phyloP scores from a whole-genome alignment of 2,329 filamentous ascomycete genomes.

The Periconia sp. region DNA sequence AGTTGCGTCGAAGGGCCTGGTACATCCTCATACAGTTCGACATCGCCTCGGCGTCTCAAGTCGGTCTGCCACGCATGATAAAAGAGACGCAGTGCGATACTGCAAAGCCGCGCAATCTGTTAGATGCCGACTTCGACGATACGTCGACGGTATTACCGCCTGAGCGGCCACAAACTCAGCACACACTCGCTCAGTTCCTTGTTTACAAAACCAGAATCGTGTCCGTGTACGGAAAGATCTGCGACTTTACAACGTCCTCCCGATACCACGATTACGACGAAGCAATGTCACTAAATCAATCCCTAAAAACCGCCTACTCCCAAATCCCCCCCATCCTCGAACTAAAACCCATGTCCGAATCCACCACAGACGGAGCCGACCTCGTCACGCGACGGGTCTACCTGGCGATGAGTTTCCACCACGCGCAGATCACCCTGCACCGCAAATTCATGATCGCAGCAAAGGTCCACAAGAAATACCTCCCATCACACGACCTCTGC shows the following conservation, averaged over 20 bases:
- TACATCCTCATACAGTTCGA: constrained; percentile 29
- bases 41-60: constrained; percentile 26
- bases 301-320: too few relatives aligned
- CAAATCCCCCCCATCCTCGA: too few relatives aligned
- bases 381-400: too few relatives aligned
- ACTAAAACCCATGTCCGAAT: too few relatives aligned
- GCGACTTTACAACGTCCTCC: neutral
- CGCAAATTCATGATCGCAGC: too few relatives aligned
- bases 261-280: neutral
- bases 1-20: constrained; percentile 39
- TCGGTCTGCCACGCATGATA: constrained; percentile 51
- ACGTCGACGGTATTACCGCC: constrained; percentile 38
- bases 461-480: too few relatives aligned
- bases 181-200: constrained; percentile 18
- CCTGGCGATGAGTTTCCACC: too few relatives aligned
- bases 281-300: too few relatives aligned
- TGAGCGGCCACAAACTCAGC: constrained; percentile 12
- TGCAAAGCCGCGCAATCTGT: constrained; percentile 46
- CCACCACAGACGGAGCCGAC: too few relatives aligned
- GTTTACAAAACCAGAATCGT: constrained; percentile 9
- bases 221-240: neutral
- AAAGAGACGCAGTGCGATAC: constrained; percentile 47
- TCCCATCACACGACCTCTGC: too few relatives aligned
- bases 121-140: constrained; percentile 48
- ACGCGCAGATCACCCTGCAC: too few relatives aligned